Evolutionary conservation across 768 basidiomycete genomes (phyloP), one percentile per base, ranked within the genome.

Genomic region (Podaxis pistillaris): DNA sequence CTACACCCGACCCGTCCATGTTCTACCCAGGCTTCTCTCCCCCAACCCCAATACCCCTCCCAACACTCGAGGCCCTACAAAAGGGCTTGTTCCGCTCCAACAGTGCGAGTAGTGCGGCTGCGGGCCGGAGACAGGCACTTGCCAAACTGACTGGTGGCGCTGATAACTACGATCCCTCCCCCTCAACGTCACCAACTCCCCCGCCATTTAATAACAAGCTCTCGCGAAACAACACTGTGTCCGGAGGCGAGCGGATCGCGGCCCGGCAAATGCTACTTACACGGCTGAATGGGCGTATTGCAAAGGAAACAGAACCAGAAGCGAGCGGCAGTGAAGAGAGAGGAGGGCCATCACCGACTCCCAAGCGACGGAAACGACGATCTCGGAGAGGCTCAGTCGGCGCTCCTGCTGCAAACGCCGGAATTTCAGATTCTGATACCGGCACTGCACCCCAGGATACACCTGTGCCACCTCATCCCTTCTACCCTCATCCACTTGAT

Each of bases 61-160:
- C 93, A 0, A 85, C 91, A 3, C 79, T 96, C 5, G 90, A 93
- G 68, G 90, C 89, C 22, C 76, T 96, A 40, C 88, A 88, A 70
- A 85, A 80, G 68, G 89, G 89, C 15, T 83, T 97, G 2, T 88
- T 92, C 69, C 88, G 95, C 19, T 96, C 95, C 1, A 95, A 96
- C 71, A 96, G 94, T 69, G 92, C 91, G n/a, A 91, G 90, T 22
- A 83, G 89, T 57, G 83, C 87, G 56, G 83, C 89, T 69, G 86
- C 86, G 33, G 77, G 78, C 36, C 78, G 90, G 52, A 83, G 85
- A 68, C 77, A 86, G 73, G 94, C 94, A 3, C 86, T 96, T 85
- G 86, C 87, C 65, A 95, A 94, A 72, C 79, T 97, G 60, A 94
- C 90, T 1, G 90, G 91, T 44, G 89, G 88, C 28, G 81, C 82